These are phyloP conservation scores for Ilyonectria robusta DNA, from an alignment of 2,329 filamentous ascomycete species.

Conservation along the genomic window DNA sequence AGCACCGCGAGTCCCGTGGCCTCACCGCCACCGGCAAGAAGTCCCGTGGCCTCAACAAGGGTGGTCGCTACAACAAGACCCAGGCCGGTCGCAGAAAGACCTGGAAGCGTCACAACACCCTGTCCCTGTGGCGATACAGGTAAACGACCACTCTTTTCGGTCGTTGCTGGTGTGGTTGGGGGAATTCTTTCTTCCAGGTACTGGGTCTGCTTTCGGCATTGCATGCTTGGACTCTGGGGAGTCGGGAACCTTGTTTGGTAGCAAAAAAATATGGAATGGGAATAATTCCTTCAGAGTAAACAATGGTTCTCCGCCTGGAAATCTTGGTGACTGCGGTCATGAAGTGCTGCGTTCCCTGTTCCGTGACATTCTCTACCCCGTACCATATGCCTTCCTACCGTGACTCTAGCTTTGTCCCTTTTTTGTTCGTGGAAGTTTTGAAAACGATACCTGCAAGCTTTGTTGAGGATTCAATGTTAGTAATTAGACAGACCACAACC, in stretches of 20 bases:
- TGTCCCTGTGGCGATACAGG: slow-evolving; percentile 98
- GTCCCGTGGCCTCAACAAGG: slow-evolving; percentile 99
- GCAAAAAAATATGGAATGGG: slow-evolving; percentile 51
- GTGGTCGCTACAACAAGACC: slow-evolving; percentile 99
- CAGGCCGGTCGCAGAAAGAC: slow-evolving; percentile 97
- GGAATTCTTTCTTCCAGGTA: slow-evolving; percentile 39
- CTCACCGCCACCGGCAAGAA: slow-evolving; percentile 99
- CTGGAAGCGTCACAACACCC: slow-evolving; percentile 99
- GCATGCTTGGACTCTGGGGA: slow-evolving; percentile 52
- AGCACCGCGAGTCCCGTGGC: slow-evolving; percentile 98
- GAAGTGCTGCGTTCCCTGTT: no score
- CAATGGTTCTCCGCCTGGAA: slow-evolving; percentile 43
- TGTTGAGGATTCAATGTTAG: no score
- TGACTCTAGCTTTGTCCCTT: not conserved
- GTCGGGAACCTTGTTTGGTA: slow-evolving; percentile 51
- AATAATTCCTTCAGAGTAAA: slow-evolving; percentile 48
- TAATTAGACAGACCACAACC: no score
- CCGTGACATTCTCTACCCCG: not conserved
- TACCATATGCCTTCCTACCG: not conserved
- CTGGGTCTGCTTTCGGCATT: slow-evolving; percentile 51
- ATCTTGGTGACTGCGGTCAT: slow-evolving; percentile 13
- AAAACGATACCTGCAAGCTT: no score
- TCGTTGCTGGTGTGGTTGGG: slow-evolving; percentile 36
- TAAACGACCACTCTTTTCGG: slow-evolving; percentile 61
- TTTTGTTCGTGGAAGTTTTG: not conserved